phyloP scores from a whole-genome alignment of 139 green algal genomes.

The Picochlorum sp. region DNA sequence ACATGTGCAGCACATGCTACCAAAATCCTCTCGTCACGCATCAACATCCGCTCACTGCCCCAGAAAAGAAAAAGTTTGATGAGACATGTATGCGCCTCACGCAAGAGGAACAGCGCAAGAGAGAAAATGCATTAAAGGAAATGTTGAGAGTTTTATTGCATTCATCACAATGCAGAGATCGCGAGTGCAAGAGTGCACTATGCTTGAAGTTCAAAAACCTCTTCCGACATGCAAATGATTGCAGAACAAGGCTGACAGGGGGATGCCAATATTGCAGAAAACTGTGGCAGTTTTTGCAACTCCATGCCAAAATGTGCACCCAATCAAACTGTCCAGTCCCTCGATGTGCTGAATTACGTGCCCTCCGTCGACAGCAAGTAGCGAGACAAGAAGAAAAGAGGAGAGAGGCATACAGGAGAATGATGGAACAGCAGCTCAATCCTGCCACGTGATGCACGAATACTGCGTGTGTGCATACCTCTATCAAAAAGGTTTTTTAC shows the following conservation, averaged over 20 bases:
- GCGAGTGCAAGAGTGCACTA: slow-evolving; percentile 60
- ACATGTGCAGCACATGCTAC: slow-evolving; percentile 84
- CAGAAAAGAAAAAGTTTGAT: slow-evolving; percentile 60
- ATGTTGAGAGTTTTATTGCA: slow-evolving; percentile 90
- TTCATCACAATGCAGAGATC: slow-evolving; percentile 66
- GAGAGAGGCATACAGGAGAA: slow-evolving; percentile 64
- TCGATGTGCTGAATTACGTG: slow-evolving; percentile 79
- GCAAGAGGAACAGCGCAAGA: slow-evolving; percentile 64
- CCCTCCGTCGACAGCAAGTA: slow-evolving; percentile 60
- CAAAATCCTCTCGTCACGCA: slow-evolving; percentile 40
- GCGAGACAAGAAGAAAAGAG: slow-evolving; percentile 75
- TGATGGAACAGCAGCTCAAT: slow-evolving; percentile 60
- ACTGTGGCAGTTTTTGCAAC: slow-evolving; percentile 90
- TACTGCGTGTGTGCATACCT: too few species aligned
- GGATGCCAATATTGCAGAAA: slow-evolving; percentile 82
- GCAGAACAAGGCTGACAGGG: slow-evolving; percentile 62
- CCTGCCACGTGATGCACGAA: neutral
- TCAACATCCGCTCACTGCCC: slow-evolving; percentile 55
- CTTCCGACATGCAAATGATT: slow-evolving; percentile 80
- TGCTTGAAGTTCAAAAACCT: slow-evolving; percentile 83
- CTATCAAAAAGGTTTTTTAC: neutral
- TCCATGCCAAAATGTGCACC: slow-evolving; percentile 85
- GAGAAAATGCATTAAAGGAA: slow-evolving; percentile 66
- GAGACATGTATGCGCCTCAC: slow-evolving; percentile 65
- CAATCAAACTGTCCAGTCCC: slow-evolving; percentile 72